Evolutionary conservation across 176 grass and related monocot genomes (phyloP).

Genomic region (Oryza meyeriana): DNA sequence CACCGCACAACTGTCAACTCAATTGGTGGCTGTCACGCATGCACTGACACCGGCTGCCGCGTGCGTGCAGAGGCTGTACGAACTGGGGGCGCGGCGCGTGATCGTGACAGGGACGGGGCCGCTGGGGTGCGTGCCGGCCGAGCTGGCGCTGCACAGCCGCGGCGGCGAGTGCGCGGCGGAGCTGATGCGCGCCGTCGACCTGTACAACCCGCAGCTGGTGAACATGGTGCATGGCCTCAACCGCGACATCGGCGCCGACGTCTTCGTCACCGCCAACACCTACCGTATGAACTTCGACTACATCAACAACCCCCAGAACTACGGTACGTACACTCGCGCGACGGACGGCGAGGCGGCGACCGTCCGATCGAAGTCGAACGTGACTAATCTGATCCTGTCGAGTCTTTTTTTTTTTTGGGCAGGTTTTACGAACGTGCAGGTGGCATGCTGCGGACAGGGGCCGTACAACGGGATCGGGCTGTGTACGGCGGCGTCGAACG

Average conservation of each 20-base stretch:
- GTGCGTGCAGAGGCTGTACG: conserved; percentile 62
- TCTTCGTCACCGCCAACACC: conserved; percentile 74
- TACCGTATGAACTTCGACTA: conserved; percentile 81
- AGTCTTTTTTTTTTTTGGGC: not conserved
- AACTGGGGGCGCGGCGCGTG: conserved; percentile 70
- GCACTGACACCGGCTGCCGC: not conserved
- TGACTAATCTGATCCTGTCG: not conserved
- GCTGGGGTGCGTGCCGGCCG: conserved; percentile 80
- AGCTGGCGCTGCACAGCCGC: conserved; percentile 66
- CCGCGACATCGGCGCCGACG: conserved; percentile 48
- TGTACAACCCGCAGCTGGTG: conserved; percentile 86
- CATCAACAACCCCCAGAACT: conserved; percentile 54
- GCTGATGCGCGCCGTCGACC: conserved; percentile 63
- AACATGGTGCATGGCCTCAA: conserved; percentile 65
- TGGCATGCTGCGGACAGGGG: conserved; percentile 89
- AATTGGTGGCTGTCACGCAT: not conserved
- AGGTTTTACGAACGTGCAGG: conserved; percentile 74
- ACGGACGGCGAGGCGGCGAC: not conserved
- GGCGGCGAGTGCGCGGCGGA: conserved; percentile 64
- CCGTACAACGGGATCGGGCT: conserved; percentile 87
- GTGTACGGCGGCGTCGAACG: conserved; percentile 68
- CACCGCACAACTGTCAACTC: conserved; percentile 2
- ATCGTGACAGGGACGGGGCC: conserved; percentile 91
- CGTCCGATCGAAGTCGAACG: not conserved
- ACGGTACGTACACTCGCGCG: conserved; percentile 34